phyloP scores from a whole-genome alignment of 2,329 filamentous ascomycete species.

The Sporothrix humicola region DNA sequence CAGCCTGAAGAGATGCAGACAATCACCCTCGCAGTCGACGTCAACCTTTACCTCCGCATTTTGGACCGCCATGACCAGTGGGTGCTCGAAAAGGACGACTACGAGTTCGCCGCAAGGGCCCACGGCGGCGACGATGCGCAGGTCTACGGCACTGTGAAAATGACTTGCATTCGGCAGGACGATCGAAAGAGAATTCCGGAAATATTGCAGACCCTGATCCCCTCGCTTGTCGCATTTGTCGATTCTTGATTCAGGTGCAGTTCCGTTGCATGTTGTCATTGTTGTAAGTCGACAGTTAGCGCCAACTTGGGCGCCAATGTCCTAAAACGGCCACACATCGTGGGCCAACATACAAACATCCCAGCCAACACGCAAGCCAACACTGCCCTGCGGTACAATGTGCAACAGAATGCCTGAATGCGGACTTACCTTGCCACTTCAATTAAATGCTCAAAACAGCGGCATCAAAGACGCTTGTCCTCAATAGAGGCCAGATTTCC shows the following conservation, averaged over 20 bases:
- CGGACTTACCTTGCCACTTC: background rate
- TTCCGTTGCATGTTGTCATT: background rate
- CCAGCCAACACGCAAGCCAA: background rate
- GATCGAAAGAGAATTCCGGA: too few relatives aligned
- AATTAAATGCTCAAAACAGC: background rate
- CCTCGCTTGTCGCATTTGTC: background rate
- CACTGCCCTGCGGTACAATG: background rate
- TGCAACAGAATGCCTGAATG: background rate
- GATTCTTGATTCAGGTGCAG: background rate
- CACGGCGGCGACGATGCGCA: background rate
- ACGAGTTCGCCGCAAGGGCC: background rate
- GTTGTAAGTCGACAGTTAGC: background rate
- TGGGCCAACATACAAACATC: background rate
- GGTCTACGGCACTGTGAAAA: background rate
- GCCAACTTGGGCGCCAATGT: background rate
- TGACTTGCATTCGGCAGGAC: background rate
- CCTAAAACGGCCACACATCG: background rate
- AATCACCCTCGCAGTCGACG: background rate
- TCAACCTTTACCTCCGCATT: slow-evolving; percentile 18
- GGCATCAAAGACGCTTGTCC: too few relatives aligned
- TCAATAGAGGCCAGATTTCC: background rate
- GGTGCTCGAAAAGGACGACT: background rate
- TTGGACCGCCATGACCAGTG: slow-evolving; percentile 11
- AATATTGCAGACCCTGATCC: background rate
- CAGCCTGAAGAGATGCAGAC: background rate